These are phyloP conservation scores for Pulveroboletus sp. DNA, from an alignment of 768 basidiomycete genomes.

Conservation along the genomic window DNA sequence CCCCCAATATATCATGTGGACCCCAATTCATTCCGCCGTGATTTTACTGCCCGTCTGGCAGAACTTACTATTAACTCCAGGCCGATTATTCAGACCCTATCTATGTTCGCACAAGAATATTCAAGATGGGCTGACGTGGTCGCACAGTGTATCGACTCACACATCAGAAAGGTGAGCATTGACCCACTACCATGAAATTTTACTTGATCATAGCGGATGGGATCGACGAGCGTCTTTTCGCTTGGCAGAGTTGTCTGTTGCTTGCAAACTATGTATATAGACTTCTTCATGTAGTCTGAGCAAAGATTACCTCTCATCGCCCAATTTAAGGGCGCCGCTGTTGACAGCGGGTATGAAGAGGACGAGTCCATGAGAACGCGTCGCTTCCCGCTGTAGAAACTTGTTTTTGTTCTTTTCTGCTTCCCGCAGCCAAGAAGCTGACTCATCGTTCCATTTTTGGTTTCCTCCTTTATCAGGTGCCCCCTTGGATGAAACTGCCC, in stretches of 20 bases:
- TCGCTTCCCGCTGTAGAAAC: slow-evolving; percentile 20
- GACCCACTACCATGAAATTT: slow-evolving; percentile 18
- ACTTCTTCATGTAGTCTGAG: slow-evolving; percentile 40
- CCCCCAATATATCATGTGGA: slow-evolving; percentile 50
- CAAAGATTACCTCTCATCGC: slow-evolving; percentile 36
- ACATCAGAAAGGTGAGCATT: slow-evolving; percentile 82
- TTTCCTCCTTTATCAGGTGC: slow-evolving; percentile 54
- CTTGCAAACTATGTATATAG: slow-evolving; percentile 42
- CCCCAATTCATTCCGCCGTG: slow-evolving; percentile 70
- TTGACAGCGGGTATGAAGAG: slow-evolving; percentile 29
- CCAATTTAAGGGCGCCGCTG: slow-evolving; percentile 31
- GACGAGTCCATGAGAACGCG: slow-evolving; percentile 36
- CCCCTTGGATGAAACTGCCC: slow-evolving; percentile 86
- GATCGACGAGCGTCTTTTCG: slow-evolving; percentile 22
- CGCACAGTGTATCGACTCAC: slow-evolving; percentile 74
- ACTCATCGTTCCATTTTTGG: slow-evolving; percentile 50
- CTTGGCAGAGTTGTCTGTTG: slow-evolving; percentile 23
- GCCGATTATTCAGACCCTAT: slow-evolving; percentile 88
- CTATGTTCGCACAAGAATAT: slow-evolving; percentile 88
- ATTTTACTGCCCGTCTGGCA: slow-evolving; percentile 67
- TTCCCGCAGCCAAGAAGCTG: slow-evolving; percentile 42
- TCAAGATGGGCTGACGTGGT: slow-evolving; percentile 74
- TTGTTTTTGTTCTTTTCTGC: slow-evolving; percentile 29
- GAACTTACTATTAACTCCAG: slow-evolving; percentile 92
- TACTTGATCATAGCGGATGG: slow-evolving; percentile 26